These are phyloP conservation scores for Orbilia ellipsospora DNA, from an alignment of 2,329 filamentous ascomycete species.

Conservation along the genomic window DNA sequence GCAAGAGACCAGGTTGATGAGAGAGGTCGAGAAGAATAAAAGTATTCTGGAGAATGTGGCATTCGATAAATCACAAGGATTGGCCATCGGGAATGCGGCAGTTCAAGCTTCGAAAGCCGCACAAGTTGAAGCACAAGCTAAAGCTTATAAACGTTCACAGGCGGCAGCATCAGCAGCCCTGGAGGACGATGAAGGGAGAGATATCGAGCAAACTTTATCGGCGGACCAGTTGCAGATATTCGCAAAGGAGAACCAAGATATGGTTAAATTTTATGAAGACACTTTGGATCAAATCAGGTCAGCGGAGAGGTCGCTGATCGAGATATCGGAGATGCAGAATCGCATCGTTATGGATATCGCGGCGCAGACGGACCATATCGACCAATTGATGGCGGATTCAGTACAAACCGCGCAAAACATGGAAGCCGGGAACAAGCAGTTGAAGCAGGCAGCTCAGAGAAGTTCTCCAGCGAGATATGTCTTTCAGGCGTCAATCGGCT, in stretches of 20 bases:
- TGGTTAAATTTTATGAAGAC: slow-evolving; percentile 93
- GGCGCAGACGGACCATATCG: slow-evolving; percentile 87
- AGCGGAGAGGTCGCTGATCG: slow-evolving; percentile 87
- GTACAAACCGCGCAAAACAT: slow-evolving; percentile 85
- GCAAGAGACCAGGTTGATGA: slow-evolving; percentile 87
- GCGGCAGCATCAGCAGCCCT: slow-evolving; percentile 57
- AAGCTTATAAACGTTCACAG: slow-evolving; percentile 53
- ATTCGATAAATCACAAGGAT: slow-evolving; percentile 44
- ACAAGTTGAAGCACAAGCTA: slow-evolving; percentile 56
- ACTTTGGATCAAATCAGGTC: slow-evolving; percentile 94
- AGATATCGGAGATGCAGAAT: slow-evolving; percentile 92
- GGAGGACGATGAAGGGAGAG: slow-evolving; percentile 58
- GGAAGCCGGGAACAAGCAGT: slow-evolving; percentile 86
- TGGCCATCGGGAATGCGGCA: slow-evolving; percentile 43
- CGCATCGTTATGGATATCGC: slow-evolving; percentile 86
- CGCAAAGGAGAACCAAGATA: slow-evolving; percentile 88
- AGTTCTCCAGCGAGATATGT: slow-evolving; percentile 79
- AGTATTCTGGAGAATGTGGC: slow-evolving; percentile 79
- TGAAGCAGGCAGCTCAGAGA: slow-evolving; percentile 81
- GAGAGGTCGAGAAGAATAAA: slow-evolving; percentile 89
- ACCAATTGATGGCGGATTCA: slow-evolving; percentile 86
- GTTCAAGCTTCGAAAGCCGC: slow-evolving; percentile 39
- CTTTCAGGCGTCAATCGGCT: slow-evolving; percentile 80
- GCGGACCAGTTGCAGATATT: slow-evolving; percentile 92
- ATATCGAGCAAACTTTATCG: slow-evolving; percentile 70